Conservation (phyloP, 164 flowering plant species). For the Vitis amurensis region DNA sequence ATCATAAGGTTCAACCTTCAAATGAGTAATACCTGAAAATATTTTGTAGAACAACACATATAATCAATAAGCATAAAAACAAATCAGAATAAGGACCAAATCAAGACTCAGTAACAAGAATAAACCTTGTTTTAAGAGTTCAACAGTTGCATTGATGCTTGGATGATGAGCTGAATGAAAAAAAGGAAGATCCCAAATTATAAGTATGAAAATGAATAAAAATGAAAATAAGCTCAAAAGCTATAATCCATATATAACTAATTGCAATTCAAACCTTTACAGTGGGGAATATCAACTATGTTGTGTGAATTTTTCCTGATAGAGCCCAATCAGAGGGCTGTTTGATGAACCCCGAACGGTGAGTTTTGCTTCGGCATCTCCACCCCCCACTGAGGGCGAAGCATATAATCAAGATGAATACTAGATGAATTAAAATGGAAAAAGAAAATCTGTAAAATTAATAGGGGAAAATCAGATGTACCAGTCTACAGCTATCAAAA, state of each 20-base stretch:
- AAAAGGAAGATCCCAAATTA: neutral
- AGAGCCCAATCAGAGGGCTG: slow-evolving; percentile 76
- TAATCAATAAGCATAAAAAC: neutral
- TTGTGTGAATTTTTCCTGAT: slow-evolving; percentile 87
- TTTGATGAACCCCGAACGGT: slow-evolving; percentile 79
- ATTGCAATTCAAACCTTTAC: slow-evolving; percentile 52
- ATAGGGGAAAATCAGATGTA: slow-evolving; percentile 12
- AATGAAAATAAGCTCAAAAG: neutral
- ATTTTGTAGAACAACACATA: too few relatives aligned
- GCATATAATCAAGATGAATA: neutral
- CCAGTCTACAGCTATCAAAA: slow-evolving; percentile 70
- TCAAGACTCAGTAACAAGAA: neutral
- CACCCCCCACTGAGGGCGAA: slow-evolving; percentile 68
- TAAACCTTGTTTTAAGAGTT: slow-evolving; percentile 68
- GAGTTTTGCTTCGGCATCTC: slow-evolving; percentile 95
- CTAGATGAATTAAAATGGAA: neutral
- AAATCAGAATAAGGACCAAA: neutral
- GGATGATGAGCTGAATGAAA: slow-evolving; percentile 90
- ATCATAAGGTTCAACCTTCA: slow-evolving; percentile 74
- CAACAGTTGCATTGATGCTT: slow-evolving; percentile 81
- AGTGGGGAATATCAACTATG: slow-evolving; percentile 83
- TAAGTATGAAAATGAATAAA: neutral
- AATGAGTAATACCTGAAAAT: slow-evolving; percentile 56
- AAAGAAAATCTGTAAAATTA: neutral
- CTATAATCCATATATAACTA: neutral